A percentile compares a stretch with the other conserved stretches of the same genome.
These are phyloP conservation scores for Apiospora hydei DNA, from an alignment of 2,329 filamentous ascomycete species.

Conservation along the genomic window DNA sequence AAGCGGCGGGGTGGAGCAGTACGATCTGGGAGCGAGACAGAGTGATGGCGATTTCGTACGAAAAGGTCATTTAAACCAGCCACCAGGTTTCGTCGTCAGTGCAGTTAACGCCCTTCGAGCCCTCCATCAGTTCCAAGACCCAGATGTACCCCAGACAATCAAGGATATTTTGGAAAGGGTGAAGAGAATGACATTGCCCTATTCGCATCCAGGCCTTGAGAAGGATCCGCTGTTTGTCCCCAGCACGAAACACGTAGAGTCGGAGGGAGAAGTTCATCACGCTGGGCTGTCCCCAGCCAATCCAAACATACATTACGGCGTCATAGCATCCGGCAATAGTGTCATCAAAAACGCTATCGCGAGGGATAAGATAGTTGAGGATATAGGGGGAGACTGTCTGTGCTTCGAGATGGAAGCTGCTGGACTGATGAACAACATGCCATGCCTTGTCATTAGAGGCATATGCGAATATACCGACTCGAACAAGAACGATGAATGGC, in stretches of 20 bases:
- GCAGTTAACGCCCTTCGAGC: conserved; percentile 11
- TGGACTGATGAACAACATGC: conserved; percentile 41
- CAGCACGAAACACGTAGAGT: not conserved
- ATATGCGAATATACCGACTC: conserved; percentile 43
- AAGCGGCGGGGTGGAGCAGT: conserved; percentile 40
- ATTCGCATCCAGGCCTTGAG: not conserved
- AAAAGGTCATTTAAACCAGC: not conserved
- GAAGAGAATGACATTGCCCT: not conserved
- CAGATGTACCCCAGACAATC: not conserved
- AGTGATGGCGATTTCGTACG: not conserved
- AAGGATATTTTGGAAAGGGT: conserved; percentile 18
- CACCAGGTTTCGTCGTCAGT: not conserved
- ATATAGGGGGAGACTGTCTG: conserved; percentile 8
- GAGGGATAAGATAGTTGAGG: conserved; percentile 26
- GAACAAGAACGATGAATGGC: conserved; percentile 38
- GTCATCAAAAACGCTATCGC: conserved; percentile 29
- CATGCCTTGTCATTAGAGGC: conserved; percentile 41
- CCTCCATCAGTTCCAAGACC: not conserved
- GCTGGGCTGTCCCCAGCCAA: not conserved
- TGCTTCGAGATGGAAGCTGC: conserved; percentile 45
- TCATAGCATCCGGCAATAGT: conserved; percentile 31
- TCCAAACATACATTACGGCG: conserved; percentile 28
- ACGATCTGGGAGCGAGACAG: conserved; percentile 39
- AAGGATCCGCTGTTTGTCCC: not conserved
- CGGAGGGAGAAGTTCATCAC: not conserved